These are phyloP conservation scores for Cochlearia excelsa DNA, from an alignment of 345 rosid genomes.

Conservation along the genomic window DNA sequence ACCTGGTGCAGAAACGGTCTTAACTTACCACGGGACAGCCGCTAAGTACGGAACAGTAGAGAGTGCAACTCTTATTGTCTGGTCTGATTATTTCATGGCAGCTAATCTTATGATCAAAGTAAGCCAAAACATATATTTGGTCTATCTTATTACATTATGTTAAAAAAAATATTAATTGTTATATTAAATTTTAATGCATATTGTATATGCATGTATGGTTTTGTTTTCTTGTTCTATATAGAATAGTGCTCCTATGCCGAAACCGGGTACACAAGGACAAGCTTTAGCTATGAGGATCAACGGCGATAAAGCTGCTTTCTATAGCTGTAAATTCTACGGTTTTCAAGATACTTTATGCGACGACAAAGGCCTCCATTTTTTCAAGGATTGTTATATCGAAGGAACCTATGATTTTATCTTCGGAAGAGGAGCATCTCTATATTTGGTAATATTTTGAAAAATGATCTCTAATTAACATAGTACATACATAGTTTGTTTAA, in stretches of 20 bases:
- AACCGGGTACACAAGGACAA: slow-evolving; percentile 39
- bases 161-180: not conserved
- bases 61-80: slow-evolving; percentile 36
- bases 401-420: slow-evolving; percentile 85
- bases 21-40: slow-evolving; percentile 48
- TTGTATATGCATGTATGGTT: not conserved
- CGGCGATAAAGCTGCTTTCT: slow-evolving; percentile 47
- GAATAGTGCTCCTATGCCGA: slow-evolving; percentile 52
- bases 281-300: slow-evolving; percentile 51
- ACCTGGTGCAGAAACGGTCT: slow-evolving; percentile 39
- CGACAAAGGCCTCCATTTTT: slow-evolving; percentile 39
- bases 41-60: slow-evolving; percentile 42
- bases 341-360: slow-evolving; percentile 39
- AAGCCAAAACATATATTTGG: not conserved
- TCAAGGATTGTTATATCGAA: slow-evolving; percentile 61
- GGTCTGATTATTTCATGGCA: slow-evolving; percentile 29
- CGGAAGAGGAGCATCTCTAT: slow-evolving; percentile 50
- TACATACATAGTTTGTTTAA: too few relatives aligned
- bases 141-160: not conserved
- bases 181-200: not conserved
- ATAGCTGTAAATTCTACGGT: slow-evolving; percentile 41
- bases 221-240: slow-evolving; percentile 1
- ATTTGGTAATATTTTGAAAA: slow-evolving; percentile 31
- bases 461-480: too few relatives aligned
- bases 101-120: slow-evolving; percentile 27